A percentile compares a stretch with the other conserved stretches of the same genome.
Evolutionary conservation across 2,329 filamentous ascomycete genomes (phyloP).

Genomic region (Arthrobotrys sphaeroides): DNA sequence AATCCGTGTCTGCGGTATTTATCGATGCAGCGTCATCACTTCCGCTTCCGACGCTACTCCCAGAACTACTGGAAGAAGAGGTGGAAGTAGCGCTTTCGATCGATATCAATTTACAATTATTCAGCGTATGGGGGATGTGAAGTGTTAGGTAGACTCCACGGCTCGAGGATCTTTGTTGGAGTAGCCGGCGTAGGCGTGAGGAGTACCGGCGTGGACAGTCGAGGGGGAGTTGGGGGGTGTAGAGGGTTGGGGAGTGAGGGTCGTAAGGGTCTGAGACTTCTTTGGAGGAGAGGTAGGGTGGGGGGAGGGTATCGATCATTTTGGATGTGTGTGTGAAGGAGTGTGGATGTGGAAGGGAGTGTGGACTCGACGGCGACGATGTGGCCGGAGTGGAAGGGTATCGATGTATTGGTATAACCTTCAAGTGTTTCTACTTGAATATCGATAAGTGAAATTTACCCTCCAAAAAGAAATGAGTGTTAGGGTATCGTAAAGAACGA

Average conservation of each 20-base stretch:
- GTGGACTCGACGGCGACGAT: not conserved
- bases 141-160: constrained; percentile 48
- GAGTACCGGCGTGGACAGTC: not conserved
- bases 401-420: too few relatives aligned
- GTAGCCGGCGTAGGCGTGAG: constrained; percentile 41
- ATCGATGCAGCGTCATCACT: constrained; percentile 27
- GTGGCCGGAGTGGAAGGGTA: too few relatives aligned
- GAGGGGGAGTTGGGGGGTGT: not conserved
- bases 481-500: not conserved
- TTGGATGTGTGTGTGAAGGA: not conserved
- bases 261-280: constrained; percentile 32
- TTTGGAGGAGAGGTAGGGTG: constrained; percentile 39
- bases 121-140: constrained; percentile 34
- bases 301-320: constrained; percentile 40
- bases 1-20: constrained; percentile 20
- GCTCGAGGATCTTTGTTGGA: constrained; percentile 35
- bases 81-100: constrained; percentile 34
- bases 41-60: not conserved
- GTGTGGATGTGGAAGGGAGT: not conserved
- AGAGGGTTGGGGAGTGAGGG: not conserved
- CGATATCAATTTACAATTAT: constrained; percentile 47
- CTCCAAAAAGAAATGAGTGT: constrained; percentile 6
- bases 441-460: too few relatives aligned
- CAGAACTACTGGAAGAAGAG: not conserved
- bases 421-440: too few relatives aligned